Percentiles rank a stretch among this genome's conserved stretches.
Conservation (phyloP, 495 filamentous ascomycete genomes). For the Talaromyces thailandensis region DNA sequence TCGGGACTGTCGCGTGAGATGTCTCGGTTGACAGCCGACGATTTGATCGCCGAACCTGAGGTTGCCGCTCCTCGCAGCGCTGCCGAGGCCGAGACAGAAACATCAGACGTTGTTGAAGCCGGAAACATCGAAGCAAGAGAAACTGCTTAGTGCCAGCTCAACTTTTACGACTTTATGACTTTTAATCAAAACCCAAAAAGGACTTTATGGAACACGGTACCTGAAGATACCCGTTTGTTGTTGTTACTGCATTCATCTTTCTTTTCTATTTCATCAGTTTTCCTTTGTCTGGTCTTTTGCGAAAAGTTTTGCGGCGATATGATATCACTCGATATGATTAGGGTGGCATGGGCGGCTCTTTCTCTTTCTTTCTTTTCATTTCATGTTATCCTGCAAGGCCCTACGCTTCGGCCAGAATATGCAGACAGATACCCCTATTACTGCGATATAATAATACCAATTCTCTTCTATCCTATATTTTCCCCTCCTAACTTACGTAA, state of each 20-base stretch:
- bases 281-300: background rate
- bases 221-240: background rate
- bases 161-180: background rate
- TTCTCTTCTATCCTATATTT: background rate
- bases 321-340: background rate
- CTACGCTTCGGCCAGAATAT: background rate
- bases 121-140: background rate
- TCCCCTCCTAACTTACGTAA: background rate
- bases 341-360: background rate
- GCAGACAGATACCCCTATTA: slow-evolving; percentile 2
- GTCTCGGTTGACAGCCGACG: slow-evolving; percentile 10
- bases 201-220: background rate
- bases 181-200: background rate
- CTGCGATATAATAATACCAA: slow-evolving; percentile 1
- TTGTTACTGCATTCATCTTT: background rate
- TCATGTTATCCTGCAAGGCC: background rate
- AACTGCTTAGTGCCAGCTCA: background rate
- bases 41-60: slow-evolving; percentile 15
- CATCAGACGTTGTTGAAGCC: background rate
- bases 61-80: background rate
- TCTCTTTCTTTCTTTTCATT: background rate
- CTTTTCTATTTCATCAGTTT: background rate
- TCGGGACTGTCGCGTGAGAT: background rate
- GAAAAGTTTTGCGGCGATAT: background rate
- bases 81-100: background rate